Percentiles rank a stretch among this genome's conserved stretches.
These are phyloP conservation scores for Taiwanofungus camphoratus DNA, from an alignment of 1,284 basidiomycete species.

Conservation along the genomic window DNA sequence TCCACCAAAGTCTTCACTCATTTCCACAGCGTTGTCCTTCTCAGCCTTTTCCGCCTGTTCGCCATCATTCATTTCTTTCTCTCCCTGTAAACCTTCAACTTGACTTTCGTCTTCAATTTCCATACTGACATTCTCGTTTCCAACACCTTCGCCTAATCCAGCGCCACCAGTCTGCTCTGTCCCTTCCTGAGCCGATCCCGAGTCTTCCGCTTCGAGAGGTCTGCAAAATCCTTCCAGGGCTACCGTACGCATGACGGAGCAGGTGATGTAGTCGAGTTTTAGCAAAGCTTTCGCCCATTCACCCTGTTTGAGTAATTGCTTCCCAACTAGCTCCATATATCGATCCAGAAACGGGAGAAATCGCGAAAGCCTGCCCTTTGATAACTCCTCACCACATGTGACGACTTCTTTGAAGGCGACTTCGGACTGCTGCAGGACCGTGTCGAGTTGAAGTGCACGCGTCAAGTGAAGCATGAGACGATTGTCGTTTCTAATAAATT, in stretches of 20 bases:
- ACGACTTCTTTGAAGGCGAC: slow-evolving; percentile 29
- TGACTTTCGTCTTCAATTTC: slow-evolving; percentile 95
- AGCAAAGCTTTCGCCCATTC: slow-evolving; percentile 77
- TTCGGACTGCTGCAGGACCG: slow-evolving; percentile 34
- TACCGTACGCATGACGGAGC: slow-evolving; percentile 69
- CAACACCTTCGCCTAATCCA: slow-evolving; percentile 83
- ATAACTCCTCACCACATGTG: slow-evolving; percentile 20
- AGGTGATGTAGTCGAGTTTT: slow-evolving; percentile 81
- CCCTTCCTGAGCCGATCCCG: slow-evolving; percentile 44
- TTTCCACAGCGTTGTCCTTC: slow-evolving; percentile 67
- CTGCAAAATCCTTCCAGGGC: slow-evolving; percentile 90
- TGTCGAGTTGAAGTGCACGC: slow-evolving; percentile 26
- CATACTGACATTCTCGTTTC: slow-evolving; percentile 83
- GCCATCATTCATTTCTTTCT: slow-evolving; percentile 52
- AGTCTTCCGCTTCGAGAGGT: slow-evolving; percentile 62
- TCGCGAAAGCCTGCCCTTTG: slow-evolving; percentile 31
- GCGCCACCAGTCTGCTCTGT: slow-evolving; percentile 65
- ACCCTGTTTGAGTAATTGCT: slow-evolving; percentile 49
- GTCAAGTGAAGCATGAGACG: slow-evolving; percentile 21
- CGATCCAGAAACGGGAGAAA: slow-evolving; percentile 62
- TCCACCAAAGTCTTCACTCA: slow-evolving; percentile 77
- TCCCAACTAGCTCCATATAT: slow-evolving; percentile 48
- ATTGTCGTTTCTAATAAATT: slow-evolving; percentile 26
- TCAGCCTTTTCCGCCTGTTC: slow-evolving; percentile 50
- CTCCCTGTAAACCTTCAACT: slow-evolving; percentile 87